Evolutionary conservation across 148 eudicot genomes (phyloP).

Genomic region (Rhododendron williamsianum): DNA sequence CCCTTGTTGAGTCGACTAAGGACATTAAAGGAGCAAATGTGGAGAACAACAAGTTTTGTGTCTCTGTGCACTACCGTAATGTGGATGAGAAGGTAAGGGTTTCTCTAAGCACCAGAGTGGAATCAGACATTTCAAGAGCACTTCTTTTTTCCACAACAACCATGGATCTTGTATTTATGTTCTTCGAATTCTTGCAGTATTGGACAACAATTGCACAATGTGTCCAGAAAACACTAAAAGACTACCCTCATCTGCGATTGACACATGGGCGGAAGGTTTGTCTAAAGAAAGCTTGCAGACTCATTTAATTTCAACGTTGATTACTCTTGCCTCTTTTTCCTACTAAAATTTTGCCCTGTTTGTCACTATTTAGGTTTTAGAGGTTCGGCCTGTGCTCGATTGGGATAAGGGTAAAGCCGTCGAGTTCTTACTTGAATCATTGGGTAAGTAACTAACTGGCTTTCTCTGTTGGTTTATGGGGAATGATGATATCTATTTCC

Average conservation of each 20-base stretch:
- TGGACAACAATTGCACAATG: conserved; percentile 60
- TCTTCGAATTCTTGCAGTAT: conserved; percentile 36
- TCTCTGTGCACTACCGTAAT: conserved; percentile 96
- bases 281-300: background rate
- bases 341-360: background rate
- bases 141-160: background rate
- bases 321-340: background rate
- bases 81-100: conserved; percentile 78
- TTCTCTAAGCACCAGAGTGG: background rate
- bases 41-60: conserved; percentile 91
- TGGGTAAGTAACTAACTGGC: conserved; percentile 45
- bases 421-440: conserved; percentile 81
- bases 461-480: background rate
- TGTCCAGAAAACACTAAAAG: conserved; percentile 46
- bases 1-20: conserved; percentile 66
- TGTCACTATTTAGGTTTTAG: conserved; percentile 52
- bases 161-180: background rate
- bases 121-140: background rate
- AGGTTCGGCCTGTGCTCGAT: conserved; percentile 80
- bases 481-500: background rate
- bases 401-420: conserved; percentile 99
- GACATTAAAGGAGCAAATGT: conserved; percentile 72
- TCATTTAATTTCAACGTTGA: background rate
- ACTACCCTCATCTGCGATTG: conserved; percentile 64
- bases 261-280: conserved; percentile 88